A percentile compares a stretch with the other conserved stretches of the same genome.
Evolutionary conservation across 352 stramenopile species (phyloP).

Genomic region (Blastocystis sp.): DNA sequence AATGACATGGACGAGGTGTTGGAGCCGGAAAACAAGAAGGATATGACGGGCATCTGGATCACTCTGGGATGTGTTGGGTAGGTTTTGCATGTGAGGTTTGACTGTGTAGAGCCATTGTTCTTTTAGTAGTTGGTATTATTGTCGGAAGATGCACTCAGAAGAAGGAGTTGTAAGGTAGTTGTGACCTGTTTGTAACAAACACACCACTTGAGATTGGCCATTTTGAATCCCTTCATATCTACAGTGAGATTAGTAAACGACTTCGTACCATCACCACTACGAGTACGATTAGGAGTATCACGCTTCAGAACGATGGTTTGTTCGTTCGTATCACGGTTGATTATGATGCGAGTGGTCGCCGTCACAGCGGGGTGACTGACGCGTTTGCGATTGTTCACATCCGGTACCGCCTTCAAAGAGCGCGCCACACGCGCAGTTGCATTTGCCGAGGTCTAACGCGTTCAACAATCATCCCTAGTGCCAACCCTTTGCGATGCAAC

Average conservation of each 20-base stretch:
- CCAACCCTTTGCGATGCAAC: too few species aligned
- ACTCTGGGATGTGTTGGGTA: not conserved
- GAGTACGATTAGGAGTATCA: not conserved
- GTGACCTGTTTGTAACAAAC: conserved; percentile 20
- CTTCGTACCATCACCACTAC: too few species aligned
- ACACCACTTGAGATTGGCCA: not conserved
- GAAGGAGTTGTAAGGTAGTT: not conserved
- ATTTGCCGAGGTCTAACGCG: too few species aligned
- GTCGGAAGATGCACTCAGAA: not conserved
- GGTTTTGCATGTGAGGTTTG: not conserved
- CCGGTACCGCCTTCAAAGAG: too few species aligned
- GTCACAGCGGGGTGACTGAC: too few species aligned
- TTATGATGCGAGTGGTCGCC: not conserved
- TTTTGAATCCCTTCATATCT: not conserved
- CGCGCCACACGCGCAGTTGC: too few species aligned
- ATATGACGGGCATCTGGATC: not conserved
- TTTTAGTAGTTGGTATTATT: conserved; percentile 25
- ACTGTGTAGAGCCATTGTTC: not conserved
- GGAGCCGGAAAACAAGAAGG: not conserved
- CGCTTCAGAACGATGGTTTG: not conserved
- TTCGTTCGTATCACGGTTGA: not conserved
- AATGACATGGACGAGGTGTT: not conserved
- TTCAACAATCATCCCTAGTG: too few species aligned
- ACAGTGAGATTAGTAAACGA: too few species aligned
- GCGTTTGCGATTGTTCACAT: too few species aligned